A percentile compares a stretch with the other conserved stretches of the same genome.
Conservation (phyloP, 257 asterid genomes). For the Solanum ossicruentum region DNA sequence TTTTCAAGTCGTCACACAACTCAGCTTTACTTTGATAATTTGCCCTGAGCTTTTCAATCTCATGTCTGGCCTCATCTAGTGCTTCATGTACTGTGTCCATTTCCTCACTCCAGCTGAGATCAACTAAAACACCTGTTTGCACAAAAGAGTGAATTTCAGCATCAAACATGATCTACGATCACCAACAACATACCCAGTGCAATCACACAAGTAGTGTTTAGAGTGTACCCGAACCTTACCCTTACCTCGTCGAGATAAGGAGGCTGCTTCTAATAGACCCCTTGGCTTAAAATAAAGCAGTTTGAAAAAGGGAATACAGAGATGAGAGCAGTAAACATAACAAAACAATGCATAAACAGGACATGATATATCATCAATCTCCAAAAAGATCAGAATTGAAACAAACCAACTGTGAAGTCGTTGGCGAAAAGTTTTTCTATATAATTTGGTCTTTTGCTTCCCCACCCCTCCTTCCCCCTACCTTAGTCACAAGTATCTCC, state of each 20-base stretch:
- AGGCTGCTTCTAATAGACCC: background rate
- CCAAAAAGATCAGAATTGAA: background rate
- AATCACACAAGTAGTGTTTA: background rate
- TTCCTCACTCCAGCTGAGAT: conserved; percentile 3
- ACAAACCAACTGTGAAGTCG: background rate
- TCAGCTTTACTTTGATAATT: conserved; percentile 36
- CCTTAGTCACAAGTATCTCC: background rate
- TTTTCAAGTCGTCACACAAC: conserved; percentile 50
- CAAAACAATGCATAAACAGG: background rate
- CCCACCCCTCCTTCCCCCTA: background rate
- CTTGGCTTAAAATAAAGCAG: background rate
- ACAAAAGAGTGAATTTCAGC: background rate
- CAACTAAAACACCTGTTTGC: conserved; percentile 1
- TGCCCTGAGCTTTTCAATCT: conserved; percentile 43
- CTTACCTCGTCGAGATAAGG: background rate
- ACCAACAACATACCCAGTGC: no score
- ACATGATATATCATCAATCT: background rate
- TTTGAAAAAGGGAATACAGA: no score
- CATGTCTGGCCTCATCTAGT: conserved; percentile 66
- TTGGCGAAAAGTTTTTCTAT: background rate
- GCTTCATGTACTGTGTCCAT: conserved; percentile 57
- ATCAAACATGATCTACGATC: background rate
- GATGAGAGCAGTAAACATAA: background rate
- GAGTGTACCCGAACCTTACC: background rate
- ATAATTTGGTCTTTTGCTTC: background rate